phyloP scores from a whole-genome alignment of 108 stramenopile species.

The Asterionellopsis glacialis region DNA sequence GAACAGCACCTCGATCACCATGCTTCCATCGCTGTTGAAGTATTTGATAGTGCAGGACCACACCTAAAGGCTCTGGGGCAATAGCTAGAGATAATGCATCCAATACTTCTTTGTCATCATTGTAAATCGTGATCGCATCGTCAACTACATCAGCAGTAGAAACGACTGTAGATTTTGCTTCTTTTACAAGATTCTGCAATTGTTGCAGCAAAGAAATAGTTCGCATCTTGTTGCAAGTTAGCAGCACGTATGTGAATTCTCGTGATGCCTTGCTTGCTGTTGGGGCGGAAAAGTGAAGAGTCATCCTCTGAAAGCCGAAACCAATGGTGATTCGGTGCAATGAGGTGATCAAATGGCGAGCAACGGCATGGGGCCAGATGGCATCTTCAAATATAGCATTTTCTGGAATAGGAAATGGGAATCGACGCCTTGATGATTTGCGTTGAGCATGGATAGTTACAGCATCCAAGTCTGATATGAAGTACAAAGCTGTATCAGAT shows the following conservation, averaged over 20 bases:
- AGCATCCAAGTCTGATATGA: constrained; percentile 57
- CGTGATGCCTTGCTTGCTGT: constrained; percentile 7
- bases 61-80: constrained; percentile 43
- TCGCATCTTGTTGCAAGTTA: constrained; percentile 62
- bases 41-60: constrained; percentile 76
- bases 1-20: constrained; percentile 62
- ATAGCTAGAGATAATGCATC: constrained; percentile 50
- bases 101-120: constrained; percentile 72
- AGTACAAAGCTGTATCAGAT: constrained; percentile 55
- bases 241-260: constrained; percentile 62
- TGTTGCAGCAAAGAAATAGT: constrained; percentile 67
- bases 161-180: constrained; percentile 5
- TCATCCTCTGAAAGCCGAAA: constrained; percentile 80
- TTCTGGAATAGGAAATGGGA: constrained; percentile 58
- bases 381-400: constrained; percentile 55
- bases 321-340: constrained; percentile 73
- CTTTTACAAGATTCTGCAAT: constrained; percentile 47
- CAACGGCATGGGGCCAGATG: constrained; percentile 73
- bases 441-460: constrained; percentile 19
- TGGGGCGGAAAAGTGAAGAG: constrained; percentile 54
- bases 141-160: constrained; percentile 8
- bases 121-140: constrained; percentile 48
- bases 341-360: constrained; percentile 52
- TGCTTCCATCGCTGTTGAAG: constrained; percentile 74
- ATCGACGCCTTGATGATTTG: constrained; percentile 35